Conservation (phyloP, 768 basidiomycete genomes). For the Mycena kentingensis region DNA sequence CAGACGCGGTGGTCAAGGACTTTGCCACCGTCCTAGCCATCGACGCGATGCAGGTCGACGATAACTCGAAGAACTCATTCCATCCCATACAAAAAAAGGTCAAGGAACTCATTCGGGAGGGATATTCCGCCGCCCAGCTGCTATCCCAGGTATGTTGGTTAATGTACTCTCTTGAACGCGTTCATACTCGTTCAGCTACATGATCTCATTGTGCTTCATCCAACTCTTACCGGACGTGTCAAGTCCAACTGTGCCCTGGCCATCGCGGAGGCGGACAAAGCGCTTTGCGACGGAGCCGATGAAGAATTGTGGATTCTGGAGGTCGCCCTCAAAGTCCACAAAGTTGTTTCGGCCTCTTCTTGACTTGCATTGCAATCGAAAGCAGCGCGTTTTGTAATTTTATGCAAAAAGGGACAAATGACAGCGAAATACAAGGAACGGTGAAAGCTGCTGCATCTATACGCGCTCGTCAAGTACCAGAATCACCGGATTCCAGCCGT, state of each 20-base stretch:
- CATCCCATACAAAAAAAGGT: conserved; percentile 70
- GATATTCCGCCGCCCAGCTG: conserved; percentile 90
- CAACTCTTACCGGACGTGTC: conserved; percentile 73
- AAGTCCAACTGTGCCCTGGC: conserved; percentile 81
- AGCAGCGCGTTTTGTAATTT: conserved; percentile 10
- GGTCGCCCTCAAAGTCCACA: conserved; percentile 78
- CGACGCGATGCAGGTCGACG: conserved; percentile 57
- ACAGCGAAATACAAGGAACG: conserved; percentile 21
- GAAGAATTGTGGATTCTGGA: conserved; percentile 96
- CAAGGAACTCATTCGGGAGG: conserved; percentile 76
- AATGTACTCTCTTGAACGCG: conserved; percentile 15
- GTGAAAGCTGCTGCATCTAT: conserved; percentile 18
- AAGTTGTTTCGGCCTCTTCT: conserved; percentile 46
- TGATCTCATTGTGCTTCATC: conserved; percentile 84
- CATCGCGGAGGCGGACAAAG: conserved; percentile 95
- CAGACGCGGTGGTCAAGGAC: conserved; percentile 64
- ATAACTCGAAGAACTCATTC: conserved; percentile 53
- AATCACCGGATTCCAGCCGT: conserved; percentile 83
- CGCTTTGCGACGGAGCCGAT: conserved; percentile 92
- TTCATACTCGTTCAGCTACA: conserved; percentile 66
- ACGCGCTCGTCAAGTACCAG: conserved; percentile 4
- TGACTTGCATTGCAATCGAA: background rate
- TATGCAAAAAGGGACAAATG: conserved; percentile 23
- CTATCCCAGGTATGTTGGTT: conserved; percentile 82
- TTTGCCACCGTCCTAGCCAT: conserved; percentile 77